phyloP scores from a whole-genome alignment of 768 basidiomycete species.

The Trametopsis cervina region DNA sequence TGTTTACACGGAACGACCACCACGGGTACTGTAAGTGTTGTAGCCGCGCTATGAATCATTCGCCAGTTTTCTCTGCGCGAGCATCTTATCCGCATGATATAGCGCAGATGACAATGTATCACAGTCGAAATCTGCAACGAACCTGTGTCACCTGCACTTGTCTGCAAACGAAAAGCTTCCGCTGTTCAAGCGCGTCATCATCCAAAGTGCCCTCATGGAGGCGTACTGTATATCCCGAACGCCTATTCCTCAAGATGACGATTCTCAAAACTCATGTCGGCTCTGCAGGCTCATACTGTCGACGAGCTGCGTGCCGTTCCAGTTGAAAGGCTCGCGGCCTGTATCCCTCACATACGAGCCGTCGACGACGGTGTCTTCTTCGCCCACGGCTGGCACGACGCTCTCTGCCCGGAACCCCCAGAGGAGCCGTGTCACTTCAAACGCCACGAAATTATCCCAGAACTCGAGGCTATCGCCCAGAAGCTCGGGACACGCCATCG shows the following conservation, averaged over 20 bases:
- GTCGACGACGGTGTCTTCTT: conserved; percentile 71
- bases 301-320: conserved; percentile 58
- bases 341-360: conserved; percentile 40
- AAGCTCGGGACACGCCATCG: conserved; percentile 8
- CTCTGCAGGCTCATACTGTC: conserved; percentile 45
- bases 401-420: conserved; percentile 32
- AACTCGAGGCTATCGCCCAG: conserved; percentile 25
- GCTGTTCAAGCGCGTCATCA: conserved; percentile 64
- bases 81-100: too few species aligned
- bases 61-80: too few species aligned
- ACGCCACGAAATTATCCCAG: conserved; percentile 22
- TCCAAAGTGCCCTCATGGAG: conserved; percentile 65
- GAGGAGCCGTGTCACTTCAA: conserved; percentile 19
- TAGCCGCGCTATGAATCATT: too few species aligned
- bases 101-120: too few species aligned
- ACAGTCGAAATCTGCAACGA: too few species aligned
- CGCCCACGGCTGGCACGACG: conserved; percentile 48
- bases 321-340: conserved; percentile 44
- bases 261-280: conserved; percentile 54
- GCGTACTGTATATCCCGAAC: conserved; percentile 53
- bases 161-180: conserved; percentile 49
- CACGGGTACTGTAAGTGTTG: too few species aligned
- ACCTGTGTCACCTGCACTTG: conserved; percentile 45
- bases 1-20: too few species aligned
- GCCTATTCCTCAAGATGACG: conserved; percentile 57